A percentile compares a stretch with the other conserved stretches of the same genome.
Conservation (phyloP, 352 stramenopile genomes). For the Saprolegnia diclina region DNA sequence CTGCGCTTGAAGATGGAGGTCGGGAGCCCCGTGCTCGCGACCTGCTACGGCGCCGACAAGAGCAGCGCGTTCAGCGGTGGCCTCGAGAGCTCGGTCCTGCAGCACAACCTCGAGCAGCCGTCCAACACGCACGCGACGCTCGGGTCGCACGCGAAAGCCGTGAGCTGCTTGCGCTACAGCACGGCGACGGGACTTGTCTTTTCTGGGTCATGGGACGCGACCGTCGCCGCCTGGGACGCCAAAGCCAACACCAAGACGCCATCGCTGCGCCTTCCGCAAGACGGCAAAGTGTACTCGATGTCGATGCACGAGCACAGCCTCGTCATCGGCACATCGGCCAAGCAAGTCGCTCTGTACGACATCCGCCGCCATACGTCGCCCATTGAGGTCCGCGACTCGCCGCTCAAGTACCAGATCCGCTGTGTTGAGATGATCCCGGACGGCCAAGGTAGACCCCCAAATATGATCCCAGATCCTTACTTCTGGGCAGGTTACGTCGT, state of each 20-base stretch:
- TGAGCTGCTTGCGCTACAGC: constrained; percentile 55
- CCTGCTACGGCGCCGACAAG: constrained; percentile 53
- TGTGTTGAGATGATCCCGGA: constrained; percentile 75
- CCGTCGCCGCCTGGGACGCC: constrained; percentile 59
- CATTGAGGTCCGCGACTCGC: constrained; percentile 62
- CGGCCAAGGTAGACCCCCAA: constrained; percentile 31
- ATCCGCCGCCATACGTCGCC: constrained; percentile 63
- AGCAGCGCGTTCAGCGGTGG: constrained; percentile 65
- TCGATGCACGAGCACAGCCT: constrained; percentile 53
- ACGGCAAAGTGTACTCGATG: constrained; percentile 66
- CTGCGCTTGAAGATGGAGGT: constrained; percentile 60
- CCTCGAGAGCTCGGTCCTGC: constrained; percentile 56
- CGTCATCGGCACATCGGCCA: constrained; percentile 49
- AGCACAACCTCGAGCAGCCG: constrained; percentile 41
- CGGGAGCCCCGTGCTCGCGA: constrained; percentile 61
- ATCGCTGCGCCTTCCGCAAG: constrained; percentile 38
- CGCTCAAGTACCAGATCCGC: constrained; percentile 89
- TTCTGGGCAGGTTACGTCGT: constrained; percentile 74
- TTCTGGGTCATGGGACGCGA: constrained; percentile 63
- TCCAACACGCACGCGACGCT: constrained; percentile 37
- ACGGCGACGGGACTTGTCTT: constrained; percentile 38
- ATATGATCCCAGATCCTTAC: not conserved
- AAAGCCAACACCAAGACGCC: constrained; percentile 41
- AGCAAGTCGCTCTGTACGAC: constrained; percentile 72
- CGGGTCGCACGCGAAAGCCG: constrained; percentile 44